Evolutionary conservation across 139 green algal species (phyloP).

Genomic region (Chlorella sp.): DNA sequence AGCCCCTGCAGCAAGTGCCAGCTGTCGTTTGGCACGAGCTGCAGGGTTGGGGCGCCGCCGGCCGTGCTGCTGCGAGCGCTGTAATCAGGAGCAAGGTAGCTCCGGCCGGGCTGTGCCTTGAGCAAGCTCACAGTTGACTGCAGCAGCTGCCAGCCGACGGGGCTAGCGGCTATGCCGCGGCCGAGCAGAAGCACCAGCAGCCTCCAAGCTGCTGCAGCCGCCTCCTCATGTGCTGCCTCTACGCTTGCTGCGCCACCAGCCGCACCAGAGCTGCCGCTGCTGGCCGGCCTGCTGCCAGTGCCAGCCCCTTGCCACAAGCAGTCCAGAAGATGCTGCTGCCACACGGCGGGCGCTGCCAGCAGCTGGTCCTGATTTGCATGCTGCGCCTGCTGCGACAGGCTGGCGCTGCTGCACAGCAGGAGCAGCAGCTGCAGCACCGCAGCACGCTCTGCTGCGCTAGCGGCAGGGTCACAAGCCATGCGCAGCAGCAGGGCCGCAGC

Average conservation of each 20-base stretch:
- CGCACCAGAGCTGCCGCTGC: neutral
- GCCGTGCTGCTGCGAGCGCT: neutral
- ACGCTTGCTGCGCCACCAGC: neutral
- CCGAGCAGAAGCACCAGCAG: constrained; percentile 28
- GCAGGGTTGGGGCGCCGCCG: neutral
- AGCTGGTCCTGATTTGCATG: constrained; percentile 43
- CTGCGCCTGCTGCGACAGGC: constrained; percentile 24
- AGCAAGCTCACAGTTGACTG: neutral
- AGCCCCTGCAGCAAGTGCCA: constrained; percentile 52
- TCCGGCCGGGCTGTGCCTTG: neutral
- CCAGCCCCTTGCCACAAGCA: constrained; percentile 4
- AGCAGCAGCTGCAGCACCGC: constrained; percentile 38
- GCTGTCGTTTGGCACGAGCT: neutral
- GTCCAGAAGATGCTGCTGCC: constrained; percentile 54
- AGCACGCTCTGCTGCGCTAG: constrained; percentile 30
- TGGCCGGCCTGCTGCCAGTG: neutral
- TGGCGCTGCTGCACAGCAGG: constrained; percentile 29
- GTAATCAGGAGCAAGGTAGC: neutral
- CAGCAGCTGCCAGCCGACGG: constrained; percentile 5
- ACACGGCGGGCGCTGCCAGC: constrained; percentile 18
- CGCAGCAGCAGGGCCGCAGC: constrained; percentile 47
- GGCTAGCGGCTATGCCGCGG: neutral
- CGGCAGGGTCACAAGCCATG: constrained; percentile 31
- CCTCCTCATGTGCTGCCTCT: neutral
- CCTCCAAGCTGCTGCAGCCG: neutral